Percentiles rank a stretch among this genome's conserved stretches.
phyloP scores from a whole-genome alignment of 805 yeast species.

The Candida piceae region DNA sequence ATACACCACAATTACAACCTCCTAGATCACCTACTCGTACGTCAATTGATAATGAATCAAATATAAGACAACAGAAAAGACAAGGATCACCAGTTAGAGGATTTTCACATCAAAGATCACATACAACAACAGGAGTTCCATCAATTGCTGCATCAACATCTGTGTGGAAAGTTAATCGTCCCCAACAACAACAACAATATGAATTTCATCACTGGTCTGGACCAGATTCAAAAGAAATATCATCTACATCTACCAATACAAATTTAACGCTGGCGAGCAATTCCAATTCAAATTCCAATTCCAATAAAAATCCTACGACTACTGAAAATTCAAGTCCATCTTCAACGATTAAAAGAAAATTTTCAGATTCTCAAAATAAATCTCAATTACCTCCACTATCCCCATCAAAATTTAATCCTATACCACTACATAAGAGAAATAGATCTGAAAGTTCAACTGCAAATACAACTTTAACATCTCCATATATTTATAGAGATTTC shows the following conservation, averaged over 20 bases:
- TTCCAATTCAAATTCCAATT: slow-evolving; percentile 2
- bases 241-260: neutral
- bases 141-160: slow-evolving; percentile 26
- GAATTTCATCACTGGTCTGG: slow-evolving; percentile 35
- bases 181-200: slow-evolving; percentile 29
- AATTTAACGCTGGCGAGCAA: neutral
- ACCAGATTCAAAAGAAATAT: slow-evolving; percentile 19
- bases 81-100: slow-evolving; percentile 17
- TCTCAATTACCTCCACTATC: slow-evolving; percentile 6
- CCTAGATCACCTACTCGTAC: slow-evolving; percentile 2
- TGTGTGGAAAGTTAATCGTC: slow-evolving; percentile 30
- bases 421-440: slow-evolving; percentile 15
- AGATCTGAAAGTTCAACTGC: slow-evolving; percentile 13
- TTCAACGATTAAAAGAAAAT: slow-evolving; percentile 14
- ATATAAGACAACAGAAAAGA: slow-evolving; percentile 3
- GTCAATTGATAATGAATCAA: neutral
- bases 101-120: slow-evolving; percentile 22
- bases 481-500: slow-evolving; percentile 18
- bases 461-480: slow-evolving; percentile 14
- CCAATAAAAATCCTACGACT: slow-evolving; percentile 1
- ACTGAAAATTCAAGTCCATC: slow-evolving; percentile 10
- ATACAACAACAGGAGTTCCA: slow-evolving; percentile 20
- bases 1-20: slow-evolving; percentile 6
- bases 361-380: slow-evolving; percentile 6
- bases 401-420: slow-evolving; percentile 9